Percentiles rank a stretch among this genome's conserved stretches.
phyloP scores from a whole-genome alignment of 139 green algal species.

The Tetraselmis striata region DNA sequence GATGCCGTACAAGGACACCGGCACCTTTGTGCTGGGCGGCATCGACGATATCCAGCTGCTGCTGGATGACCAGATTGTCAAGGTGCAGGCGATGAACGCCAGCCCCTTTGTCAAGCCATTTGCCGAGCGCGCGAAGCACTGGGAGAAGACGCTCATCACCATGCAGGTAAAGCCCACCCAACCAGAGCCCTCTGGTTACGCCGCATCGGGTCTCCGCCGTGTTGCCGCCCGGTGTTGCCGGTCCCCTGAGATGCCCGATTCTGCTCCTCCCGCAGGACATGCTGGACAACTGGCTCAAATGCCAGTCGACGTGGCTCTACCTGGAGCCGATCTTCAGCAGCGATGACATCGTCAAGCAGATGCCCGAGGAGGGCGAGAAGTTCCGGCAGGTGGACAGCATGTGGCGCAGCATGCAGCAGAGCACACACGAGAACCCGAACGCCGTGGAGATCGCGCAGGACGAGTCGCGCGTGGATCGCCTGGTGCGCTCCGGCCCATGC shows the following conservation, averaged over 20 bases:
- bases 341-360: conserved; percentile 67
- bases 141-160: conserved; percentile 33
- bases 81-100: conserved; percentile 54
- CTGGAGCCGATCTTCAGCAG: conserved; percentile 61
- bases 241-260: too few species aligned
- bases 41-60: conserved; percentile 16
- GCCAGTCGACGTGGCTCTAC: conserved; percentile 60
- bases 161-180: conserved; percentile 25
- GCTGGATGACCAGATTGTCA: conserved; percentile 14
- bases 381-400: conserved; percentile 45
- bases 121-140: conserved; percentile 23
- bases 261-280: conserved; percentile 40
- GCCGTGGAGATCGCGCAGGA: conserved; percentile 43
- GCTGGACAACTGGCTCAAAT: conserved; percentile 58
- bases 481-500: conserved; percentile 12
- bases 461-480: conserved; percentile 17
- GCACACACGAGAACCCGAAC: conserved; percentile 30
- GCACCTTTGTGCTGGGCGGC: conserved; percentile 7
- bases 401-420: conserved; percentile 50
- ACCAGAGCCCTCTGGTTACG: too few species aligned
- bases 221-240: conserved; percentile 6
- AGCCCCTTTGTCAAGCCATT: conserved; percentile 57
- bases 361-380: conserved; percentile 46
- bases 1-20: conserved; percentile 13
- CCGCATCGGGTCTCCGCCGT: too few species aligned